Evolutionary conservation across 306 rosid genomes (phyloP).

Genomic region (Hippophae tibetana): DNA sequence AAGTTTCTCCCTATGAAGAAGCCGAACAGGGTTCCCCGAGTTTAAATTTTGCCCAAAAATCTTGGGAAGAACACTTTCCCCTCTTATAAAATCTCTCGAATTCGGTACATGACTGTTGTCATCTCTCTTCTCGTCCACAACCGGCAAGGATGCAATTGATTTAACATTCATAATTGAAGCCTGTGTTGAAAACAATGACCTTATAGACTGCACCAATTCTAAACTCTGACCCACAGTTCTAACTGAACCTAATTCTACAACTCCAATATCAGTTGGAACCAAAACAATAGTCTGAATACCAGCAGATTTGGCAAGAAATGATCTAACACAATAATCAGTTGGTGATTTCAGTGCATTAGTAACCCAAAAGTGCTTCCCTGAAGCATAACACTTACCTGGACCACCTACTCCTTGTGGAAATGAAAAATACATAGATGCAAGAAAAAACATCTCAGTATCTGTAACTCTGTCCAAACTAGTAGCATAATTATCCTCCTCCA

Average conservation of each 20-base stretch:
- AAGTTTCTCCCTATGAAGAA: conserved; percentile 65
- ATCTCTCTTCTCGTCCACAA: conserved; percentile 36
- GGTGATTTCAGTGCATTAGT: conserved; percentile 35
- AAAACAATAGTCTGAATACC: conserved; percentile 79
- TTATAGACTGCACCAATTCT: conserved; percentile 58
- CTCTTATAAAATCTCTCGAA: conserved; percentile 30
- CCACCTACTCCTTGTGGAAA: conserved; percentile 83
- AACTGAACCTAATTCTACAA: conserved; percentile 83
- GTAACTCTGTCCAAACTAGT: conserved; percentile 70
- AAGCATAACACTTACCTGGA: conserved; percentile 78
- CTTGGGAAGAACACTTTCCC: conserved; percentile 42
- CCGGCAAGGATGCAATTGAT: conserved; percentile 24
- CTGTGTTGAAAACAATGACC: conserved; percentile 51
- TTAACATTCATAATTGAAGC: conserved; percentile 29
- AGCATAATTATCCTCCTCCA: conserved; percentile 79
- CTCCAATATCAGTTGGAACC: conserved; percentile 83
- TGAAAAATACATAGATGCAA: conserved; percentile 92
- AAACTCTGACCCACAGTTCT: conserved; percentile 49
- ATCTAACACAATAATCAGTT: conserved; percentile 62
- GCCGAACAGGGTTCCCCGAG: conserved; percentile 22
- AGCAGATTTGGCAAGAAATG: conserved; percentile 69
- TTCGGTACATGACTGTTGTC: conserved; percentile 26
- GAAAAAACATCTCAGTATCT: conserved; percentile 88
- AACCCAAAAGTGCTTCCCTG: conserved; percentile 72
- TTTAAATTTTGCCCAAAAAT: conserved; percentile 81